Evolutionary conservation across 2,329 filamentous ascomycete species (phyloP).

Genomic region (Nannizziopsis arthrosporioides): DNA sequence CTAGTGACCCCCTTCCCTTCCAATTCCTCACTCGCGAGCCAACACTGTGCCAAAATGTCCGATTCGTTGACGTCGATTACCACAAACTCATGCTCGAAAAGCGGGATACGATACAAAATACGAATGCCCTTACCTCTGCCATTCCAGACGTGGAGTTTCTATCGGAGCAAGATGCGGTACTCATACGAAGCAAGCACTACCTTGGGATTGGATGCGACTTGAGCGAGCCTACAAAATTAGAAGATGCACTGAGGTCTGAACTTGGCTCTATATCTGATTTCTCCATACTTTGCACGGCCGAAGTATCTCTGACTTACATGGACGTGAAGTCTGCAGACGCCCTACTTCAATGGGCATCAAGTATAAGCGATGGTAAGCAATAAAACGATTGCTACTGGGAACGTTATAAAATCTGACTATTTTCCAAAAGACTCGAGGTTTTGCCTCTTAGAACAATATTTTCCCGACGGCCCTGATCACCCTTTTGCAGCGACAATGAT

Average conservation of each 20-base stretch:
- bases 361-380: conserved; percentile 51
- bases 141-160: conserved; percentile 36
- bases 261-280: conserved; percentile 45
- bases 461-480: conserved; percentile 64
- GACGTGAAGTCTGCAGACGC: conserved; percentile 58
- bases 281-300: conserved; percentile 67
- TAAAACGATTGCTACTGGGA: background rate
- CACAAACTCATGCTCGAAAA: conserved; percentile 68
- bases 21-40: conserved; percentile 61
- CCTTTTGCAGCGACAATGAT: conserved; percentile 84
- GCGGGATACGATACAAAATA: conserved; percentile 52
- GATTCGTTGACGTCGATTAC: conserved; percentile 80
- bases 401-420: conserved; percentile 15
- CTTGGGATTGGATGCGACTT: conserved; percentile 73
- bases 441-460: conserved; percentile 73
- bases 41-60: conserved; percentile 44
- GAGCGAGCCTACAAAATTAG: conserved; percentile 51
- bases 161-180: conserved; percentile 29
- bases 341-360: conserved; percentile 67
- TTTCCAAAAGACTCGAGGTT: conserved; percentile 51
- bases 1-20: conserved; percentile 76
- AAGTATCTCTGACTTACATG: conserved; percentile 90
- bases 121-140: conserved; percentile 46
- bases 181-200: conserved; percentile 59
- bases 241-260: conserved; percentile 47